phyloP scores from a whole-genome alignment of 768 basidiomycete genomes.

The Chiua virens region DNA sequence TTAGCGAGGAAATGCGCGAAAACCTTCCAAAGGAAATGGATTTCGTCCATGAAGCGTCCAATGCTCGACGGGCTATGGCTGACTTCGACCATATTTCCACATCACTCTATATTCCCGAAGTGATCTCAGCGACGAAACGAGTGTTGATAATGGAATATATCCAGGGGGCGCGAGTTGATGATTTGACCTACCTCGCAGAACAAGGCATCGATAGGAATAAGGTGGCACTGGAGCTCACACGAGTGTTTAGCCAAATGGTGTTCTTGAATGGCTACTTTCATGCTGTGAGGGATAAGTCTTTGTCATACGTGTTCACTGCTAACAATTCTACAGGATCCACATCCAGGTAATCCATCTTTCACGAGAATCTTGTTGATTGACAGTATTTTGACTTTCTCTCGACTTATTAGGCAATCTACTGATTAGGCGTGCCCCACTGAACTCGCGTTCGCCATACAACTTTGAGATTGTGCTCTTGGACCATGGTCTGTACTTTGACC shows the following conservation, averaged over 20 bases:
- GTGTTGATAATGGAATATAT: conserved; percentile 96
- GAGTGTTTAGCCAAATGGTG: conserved; percentile 95
- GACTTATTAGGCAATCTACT: conserved; percentile 74
- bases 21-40: conserved; percentile 95
- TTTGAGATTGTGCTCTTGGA: conserved; percentile 96
- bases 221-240: conserved; percentile 85
- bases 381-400: not conserved
- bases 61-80: conserved; percentile 65
- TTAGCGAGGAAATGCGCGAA: conserved; percentile 90
- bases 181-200: conserved; percentile 77
- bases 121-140: conserved; percentile 77
- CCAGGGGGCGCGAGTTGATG: conserved; percentile 85
- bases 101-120: conserved; percentile 85
- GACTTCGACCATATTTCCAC: conserved; percentile 74
- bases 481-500: conserved; percentile 92
- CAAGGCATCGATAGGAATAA: conserved; percentile 90
- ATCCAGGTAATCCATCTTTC: conserved; percentile 56
- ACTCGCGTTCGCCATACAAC: conserved; percentile 81
- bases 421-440: conserved; percentile 68
- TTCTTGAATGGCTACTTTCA: conserved; percentile 92
- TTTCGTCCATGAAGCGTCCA: conserved; percentile 86
- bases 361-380: not conserved
- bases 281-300: conserved; percentile 51
- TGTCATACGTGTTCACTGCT: conserved; percentile 5
- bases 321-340: conserved; percentile 65